Percentiles rank a stretch among this genome's conserved stretches.
Evolutionary conservation across 208 protist species (phyloP).

Genomic region (Wallacemonas rigidus): DNA sequence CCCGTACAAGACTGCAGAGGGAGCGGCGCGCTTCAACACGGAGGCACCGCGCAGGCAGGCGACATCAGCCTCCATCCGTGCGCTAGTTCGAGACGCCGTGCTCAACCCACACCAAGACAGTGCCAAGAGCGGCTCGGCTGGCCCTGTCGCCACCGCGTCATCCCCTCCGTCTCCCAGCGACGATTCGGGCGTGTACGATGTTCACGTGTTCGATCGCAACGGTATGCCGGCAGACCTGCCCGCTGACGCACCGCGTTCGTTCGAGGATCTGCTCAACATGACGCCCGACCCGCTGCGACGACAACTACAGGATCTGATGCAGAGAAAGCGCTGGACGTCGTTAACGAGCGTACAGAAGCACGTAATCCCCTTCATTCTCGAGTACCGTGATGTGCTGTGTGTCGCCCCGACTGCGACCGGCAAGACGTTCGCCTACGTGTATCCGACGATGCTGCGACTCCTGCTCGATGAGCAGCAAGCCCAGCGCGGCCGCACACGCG

Average conservation of each 20-base stretch:
- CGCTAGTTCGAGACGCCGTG: constrained; percentile 35
- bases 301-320: constrained; percentile 45
- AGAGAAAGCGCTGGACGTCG: constrained; percentile 12
- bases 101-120: constrained; percentile 12
- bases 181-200: constrained; percentile 39
- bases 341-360: constrained; percentile 67
- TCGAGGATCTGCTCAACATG: constrained; percentile 57
- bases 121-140: neutral
- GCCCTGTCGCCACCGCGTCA: neutral
- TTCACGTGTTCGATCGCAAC: constrained; percentile 61
- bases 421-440: constrained; percentile 92
- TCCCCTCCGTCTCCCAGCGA: neutral
- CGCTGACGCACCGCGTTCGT: constrained; percentile 34
- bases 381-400: constrained; percentile 83
- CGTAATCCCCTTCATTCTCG: constrained; percentile 58
- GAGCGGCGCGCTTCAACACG: constrained; percentile 4
- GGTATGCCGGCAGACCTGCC: constrained; percentile 79
- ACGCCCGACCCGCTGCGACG: constrained; percentile 41
- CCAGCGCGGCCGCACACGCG: neutral
- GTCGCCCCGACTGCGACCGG: constrained; percentile 89
- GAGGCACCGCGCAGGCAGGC: constrained; percentile 17
- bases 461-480: constrained; percentile 33
- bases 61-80: constrained; percentile 20
- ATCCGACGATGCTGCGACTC: constrained; percentile 78
- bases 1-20: too few species aligned